These are phyloP conservation scores for Malus hybrid DNA, from an alignment of 331 rosid species.

Conservation along the genomic window DNA sequence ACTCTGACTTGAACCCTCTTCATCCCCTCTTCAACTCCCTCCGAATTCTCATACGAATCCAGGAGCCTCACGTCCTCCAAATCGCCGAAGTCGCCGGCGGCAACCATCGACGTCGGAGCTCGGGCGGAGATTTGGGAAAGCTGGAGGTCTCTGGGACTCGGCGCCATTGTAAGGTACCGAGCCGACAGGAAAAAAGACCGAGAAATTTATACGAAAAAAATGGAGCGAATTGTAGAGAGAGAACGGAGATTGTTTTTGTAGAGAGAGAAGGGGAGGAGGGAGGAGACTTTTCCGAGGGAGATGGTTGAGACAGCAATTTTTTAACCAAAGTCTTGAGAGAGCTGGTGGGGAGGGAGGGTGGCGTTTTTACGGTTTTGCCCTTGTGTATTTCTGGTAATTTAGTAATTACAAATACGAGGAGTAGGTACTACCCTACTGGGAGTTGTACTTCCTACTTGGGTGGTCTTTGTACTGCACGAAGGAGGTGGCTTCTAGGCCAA, in stretches of 20 bases:
- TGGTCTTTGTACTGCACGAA: neutral
- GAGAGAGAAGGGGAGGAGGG: neutral
- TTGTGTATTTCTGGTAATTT: neutral
- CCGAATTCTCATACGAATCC: conserved; percentile 49
- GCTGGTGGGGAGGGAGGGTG: conserved; percentile 21
- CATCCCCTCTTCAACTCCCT: conserved; percentile 22
- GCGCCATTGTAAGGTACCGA: conserved; percentile 48
- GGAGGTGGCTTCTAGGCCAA: neutral
- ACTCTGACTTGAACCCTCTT: conserved; percentile 64
- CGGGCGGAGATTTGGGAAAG: conserved; percentile 41
- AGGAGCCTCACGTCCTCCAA: conserved; percentile 71
- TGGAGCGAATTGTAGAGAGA: neutral
- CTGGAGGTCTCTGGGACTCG: conserved; percentile 57
- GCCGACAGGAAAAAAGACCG: conserved; percentile 2
- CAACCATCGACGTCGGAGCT: neutral
- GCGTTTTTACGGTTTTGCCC: conserved; percentile 31
- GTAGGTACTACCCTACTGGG: neutral
- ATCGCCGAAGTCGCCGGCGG: conserved; percentile 19
- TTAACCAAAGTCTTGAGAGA: conserved; percentile 27
- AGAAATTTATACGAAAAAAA: neutral
- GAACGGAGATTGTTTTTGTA: neutral
- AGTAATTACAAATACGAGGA: neutral
- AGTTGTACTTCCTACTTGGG: conserved; percentile 23
- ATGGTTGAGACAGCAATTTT: conserved; percentile 44
- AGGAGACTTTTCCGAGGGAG: conserved; percentile 26